These are phyloP conservation scores for Peniophora sp. DNA, from an alignment of 1,284 basidiomycete species.

Conservation along the genomic window DNA sequence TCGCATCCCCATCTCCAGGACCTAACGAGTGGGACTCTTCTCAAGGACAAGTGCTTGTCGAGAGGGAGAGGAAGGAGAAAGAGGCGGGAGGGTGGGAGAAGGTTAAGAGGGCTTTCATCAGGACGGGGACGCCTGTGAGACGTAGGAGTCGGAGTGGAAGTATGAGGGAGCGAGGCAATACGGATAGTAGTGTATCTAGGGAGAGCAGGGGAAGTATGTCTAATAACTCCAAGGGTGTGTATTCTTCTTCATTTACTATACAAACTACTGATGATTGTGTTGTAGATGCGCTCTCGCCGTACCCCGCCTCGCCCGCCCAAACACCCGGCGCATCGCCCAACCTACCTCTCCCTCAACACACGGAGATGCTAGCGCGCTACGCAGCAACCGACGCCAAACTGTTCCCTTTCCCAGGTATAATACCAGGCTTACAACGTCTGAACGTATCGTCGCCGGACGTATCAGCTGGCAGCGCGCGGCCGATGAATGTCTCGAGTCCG, in stretches of 20 bases:
- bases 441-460: no score
- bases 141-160: background rate
- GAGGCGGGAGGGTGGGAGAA: conserved; percentile 64
- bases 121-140: conserved; percentile 32
- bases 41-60: no score
- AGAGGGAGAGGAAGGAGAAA: conserved; percentile 48
- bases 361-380: conserved; percentile 54
- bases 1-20: no score
- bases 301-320: conserved; percentile 35
- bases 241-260: background rate
- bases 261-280: background rate
- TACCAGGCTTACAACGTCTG: no score
- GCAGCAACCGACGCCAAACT: conserved; percentile 76
- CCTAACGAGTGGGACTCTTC: no score
- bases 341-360: conserved; percentile 63
- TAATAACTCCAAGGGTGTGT: conserved; percentile 45
- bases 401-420: conserved; percentile 84
- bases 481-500: conserved; percentile 52
- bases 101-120: conserved; percentile 51
- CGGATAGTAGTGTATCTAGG: conserved; percentile 57
- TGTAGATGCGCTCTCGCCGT: conserved; percentile 26
- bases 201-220: conserved; percentile 66
- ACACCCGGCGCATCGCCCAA: conserved; percentile 54
- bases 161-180: conserved; percentile 37
- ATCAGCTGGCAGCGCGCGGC: conserved; percentile 36